Base-by-base conservation (phyloP, 129 eudicot species). In the Smallanthus sonchifolius region DNA sequence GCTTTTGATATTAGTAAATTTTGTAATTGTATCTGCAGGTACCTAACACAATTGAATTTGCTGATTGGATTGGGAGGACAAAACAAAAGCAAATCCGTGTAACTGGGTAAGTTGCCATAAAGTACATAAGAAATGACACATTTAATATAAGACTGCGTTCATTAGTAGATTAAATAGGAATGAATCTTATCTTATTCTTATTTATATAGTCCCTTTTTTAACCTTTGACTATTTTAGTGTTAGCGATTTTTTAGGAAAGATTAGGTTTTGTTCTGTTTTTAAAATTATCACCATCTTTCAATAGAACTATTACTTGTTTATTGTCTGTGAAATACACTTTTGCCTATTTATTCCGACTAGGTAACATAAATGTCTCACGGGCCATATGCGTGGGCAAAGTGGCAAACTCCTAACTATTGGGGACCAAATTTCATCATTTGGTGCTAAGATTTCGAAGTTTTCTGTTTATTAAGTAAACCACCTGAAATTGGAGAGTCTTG, bases 1-100 rank as follows among this genome's bases (percentile, higher is more conserved):
- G 45, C 32, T 48, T 48, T 28, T 45, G 24, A n/a, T 17, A 30
- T 69, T 48, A n/a, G 48, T 15, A 4, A 32, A 45, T 13, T 44
- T 57, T 79, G 35, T 4, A 60, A 59, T 64, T 57, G 8, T 51
- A 55, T 74, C 61, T 74, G 42, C 80, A 95, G 99, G 99, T 95
- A 35, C 97, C 99, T 30, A 95, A 95, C 80, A 95, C 99, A 67
- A 79, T 87, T 57, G 99, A 95, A 70, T 95, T 95, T 88, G 99
- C 99, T 71, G 99, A 95, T 74, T 95, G 99, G 99, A 95, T 95
- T 79, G 97, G 99, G 35, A 86, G 97, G 73, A 95, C 97, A 65
- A 95, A 95, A 79, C 94, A 91, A 86, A 95, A 91, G 85, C 83
- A 87, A 72, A 95, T 95, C 69, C 92, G 96, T 39, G 92, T 95